These are phyloP conservation scores for Gossypium trilobum DNA, from an alignment of 441 rosid species.

Conservation along the genomic window DNA sequence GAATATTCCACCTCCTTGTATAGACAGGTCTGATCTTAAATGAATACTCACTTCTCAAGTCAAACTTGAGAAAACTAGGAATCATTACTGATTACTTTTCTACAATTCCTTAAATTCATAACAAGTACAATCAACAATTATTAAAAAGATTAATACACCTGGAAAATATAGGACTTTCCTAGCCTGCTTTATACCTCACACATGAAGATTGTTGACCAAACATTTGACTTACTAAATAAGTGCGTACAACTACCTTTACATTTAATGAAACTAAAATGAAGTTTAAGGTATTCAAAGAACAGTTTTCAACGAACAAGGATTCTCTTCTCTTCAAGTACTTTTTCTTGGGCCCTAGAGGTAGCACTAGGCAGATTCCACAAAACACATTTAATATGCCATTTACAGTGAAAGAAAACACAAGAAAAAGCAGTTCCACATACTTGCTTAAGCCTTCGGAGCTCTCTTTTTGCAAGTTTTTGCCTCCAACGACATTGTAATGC, in stretches of 20 bases:
- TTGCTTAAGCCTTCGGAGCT: constrained; percentile 62
- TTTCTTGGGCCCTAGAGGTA: background rate
- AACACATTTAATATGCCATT: constrained; percentile 6
- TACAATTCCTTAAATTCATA: background rate
- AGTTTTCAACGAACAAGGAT: background rate
- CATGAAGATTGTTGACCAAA: background rate
- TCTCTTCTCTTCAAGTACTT: background rate
- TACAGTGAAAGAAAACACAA: background rate
- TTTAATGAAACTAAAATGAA: background rate
- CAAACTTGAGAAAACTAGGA: background rate
- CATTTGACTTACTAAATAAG: background rate
- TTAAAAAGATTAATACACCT: background rate
- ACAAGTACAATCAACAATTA: background rate
- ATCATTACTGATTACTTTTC: background rate
- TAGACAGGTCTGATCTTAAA: background rate
- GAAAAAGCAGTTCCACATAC: constrained; percentile 29
- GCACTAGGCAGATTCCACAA: background rate
- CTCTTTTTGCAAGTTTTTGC: constrained; percentile 79
- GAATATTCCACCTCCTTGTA: background rate
- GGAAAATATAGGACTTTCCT: background rate
- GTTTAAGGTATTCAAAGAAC: background rate
- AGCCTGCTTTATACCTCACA: background rate
- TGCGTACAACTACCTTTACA: background rate
- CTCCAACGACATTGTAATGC: constrained; percentile 89
- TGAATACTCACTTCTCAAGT: background rate